A percentile compares a stretch with the other conserved stretches of the same genome.
Evolutionary conservation across 2,329 filamentous ascomycete genomes (phyloP).

Genomic region (Trichoderma citrinoviride): DNA sequence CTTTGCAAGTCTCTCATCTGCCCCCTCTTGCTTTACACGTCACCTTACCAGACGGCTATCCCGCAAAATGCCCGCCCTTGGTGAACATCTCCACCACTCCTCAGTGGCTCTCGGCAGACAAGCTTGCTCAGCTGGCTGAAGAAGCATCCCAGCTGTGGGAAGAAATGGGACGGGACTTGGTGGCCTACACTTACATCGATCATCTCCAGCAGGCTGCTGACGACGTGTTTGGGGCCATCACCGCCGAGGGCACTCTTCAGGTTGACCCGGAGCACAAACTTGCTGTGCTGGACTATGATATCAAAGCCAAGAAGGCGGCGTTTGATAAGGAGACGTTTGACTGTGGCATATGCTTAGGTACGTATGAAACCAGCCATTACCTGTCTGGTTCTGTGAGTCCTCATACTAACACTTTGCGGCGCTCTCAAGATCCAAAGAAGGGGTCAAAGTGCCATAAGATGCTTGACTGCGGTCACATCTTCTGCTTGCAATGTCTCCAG

Average conservation of each 20-base stretch:
- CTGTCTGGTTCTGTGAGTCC: too few species aligned
- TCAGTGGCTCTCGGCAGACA: constrained; percentile 53
- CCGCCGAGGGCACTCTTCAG: constrained; percentile 47
- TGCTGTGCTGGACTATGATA: constrained; percentile 74
- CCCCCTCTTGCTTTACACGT: constrained; percentile 56
- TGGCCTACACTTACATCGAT: constrained; percentile 63
- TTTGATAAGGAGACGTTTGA: constrained; percentile 85
- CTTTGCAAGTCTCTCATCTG: constrained; percentile 54
- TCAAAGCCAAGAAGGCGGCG: constrained; percentile 65
- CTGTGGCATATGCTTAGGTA: constrained; percentile 78
- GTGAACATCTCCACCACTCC: constrained; percentile 53
- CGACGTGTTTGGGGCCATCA: constrained; percentile 57
- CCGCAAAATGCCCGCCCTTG: constrained; percentile 49
- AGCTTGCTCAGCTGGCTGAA: constrained; percentile 49
- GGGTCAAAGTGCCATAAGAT: constrained; percentile 78
- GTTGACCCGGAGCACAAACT: constrained; percentile 61
- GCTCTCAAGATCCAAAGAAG: constrained; percentile 76
- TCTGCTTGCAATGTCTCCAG: constrained; percentile 81
- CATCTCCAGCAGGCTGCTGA: constrained; percentile 59
- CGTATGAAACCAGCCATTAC: constrained; percentile 23
- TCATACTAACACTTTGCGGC: constrained; percentile 24
- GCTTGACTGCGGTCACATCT: constrained; percentile 83
- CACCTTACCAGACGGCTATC: constrained; percentile 57
- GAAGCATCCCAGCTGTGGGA: constrained; percentile 59
- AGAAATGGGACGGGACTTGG: constrained; percentile 56